Evolutionary conservation across 768 basidiomycete species (phyloP).

Genomic region (Rhizopogon salebrosus): DNA sequence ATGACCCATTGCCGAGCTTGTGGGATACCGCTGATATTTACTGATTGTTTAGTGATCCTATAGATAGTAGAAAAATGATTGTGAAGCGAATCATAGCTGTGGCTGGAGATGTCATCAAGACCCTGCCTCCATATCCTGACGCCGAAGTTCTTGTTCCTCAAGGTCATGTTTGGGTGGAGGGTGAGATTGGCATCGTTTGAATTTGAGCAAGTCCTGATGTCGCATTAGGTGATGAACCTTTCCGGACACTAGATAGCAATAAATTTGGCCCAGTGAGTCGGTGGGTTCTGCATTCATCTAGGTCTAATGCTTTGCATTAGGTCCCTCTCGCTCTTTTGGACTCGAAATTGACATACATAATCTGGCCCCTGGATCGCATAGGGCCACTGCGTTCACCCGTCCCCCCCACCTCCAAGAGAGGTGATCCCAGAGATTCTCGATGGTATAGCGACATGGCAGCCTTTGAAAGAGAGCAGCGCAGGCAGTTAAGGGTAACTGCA

Average conservation of each 20-base stretch:
- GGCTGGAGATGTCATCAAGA: slow-evolving; percentile 58
- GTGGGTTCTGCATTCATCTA: neutral
- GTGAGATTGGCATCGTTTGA: slow-evolving; percentile 27
- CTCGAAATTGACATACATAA: slow-evolving; percentile 41
- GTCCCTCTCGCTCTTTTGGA: slow-evolving; percentile 46
- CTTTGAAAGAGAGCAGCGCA: slow-evolving; percentile 23
- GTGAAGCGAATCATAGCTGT: slow-evolving; percentile 65
- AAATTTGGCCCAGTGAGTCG: slow-evolving; percentile 59
- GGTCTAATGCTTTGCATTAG: neutral
- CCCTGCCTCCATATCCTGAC: slow-evolving; percentile 64
- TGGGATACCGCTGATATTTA: neutral
- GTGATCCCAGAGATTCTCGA: slow-evolving; percentile 14
- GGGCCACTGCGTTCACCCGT: slow-evolving; percentile 29
- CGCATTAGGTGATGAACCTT: slow-evolving; percentile 57
- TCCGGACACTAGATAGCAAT: slow-evolving; percentile 69
- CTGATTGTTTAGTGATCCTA: slow-evolving; percentile 46
- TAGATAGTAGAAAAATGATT: slow-evolving; percentile 44
- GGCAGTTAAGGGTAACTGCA: slow-evolving; percentile 17
- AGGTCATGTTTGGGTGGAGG: slow-evolving; percentile 76
- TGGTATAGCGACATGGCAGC: slow-evolving; percentile 27
- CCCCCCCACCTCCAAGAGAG: slow-evolving; percentile 11
- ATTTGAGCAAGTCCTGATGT: neutral
- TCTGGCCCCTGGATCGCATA: slow-evolving; percentile 49
- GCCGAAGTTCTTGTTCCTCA: slow-evolving; percentile 47
- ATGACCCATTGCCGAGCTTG: slow-evolving; percentile 8